Percentiles rank a stretch among this genome's conserved stretches.
Evolutionary conservation across 1,284 basidiomycete genomes (phyloP).

Genomic region (Agroathelia rolfsii): DNA sequence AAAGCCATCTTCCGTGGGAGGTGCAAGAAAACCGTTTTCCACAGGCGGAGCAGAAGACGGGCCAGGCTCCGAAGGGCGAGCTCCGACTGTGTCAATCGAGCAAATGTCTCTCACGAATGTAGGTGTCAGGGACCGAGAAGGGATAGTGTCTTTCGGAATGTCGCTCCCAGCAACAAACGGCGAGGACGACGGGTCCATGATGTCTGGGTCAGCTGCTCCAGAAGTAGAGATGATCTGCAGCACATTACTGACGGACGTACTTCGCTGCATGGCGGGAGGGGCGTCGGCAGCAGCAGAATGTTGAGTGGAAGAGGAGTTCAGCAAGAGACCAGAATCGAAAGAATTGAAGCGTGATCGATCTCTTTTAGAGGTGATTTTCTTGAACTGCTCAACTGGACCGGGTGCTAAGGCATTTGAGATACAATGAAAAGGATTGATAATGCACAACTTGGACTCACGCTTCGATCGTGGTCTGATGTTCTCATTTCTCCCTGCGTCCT

Average conservation of each 20-base stretch:
- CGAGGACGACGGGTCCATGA: no score
- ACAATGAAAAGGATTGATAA: slow-evolving; percentile 4
- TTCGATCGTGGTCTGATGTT: slow-evolving; percentile 28
- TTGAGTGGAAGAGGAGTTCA: slow-evolving; percentile 20
- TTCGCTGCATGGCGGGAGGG: slow-evolving; percentile 7
- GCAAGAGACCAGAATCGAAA: slow-evolving; percentile 47
- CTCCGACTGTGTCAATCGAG: no score
- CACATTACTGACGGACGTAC: background rate
- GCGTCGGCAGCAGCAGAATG: slow-evolving; percentile 12
- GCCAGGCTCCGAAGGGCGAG: no score
- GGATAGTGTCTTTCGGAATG: no score
- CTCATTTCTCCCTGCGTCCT: slow-evolving; percentile 36
- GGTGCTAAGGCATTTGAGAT: slow-evolving; percentile 28
- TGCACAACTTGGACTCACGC: slow-evolving; percentile 31
- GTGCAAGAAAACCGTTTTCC: no score
- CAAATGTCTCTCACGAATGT: no score
- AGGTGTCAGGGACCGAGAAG: slow-evolving; percentile 15
- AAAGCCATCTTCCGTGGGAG: slow-evolving; percentile 28
- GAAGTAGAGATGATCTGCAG: no score
- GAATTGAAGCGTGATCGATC: slow-evolving; percentile 55
- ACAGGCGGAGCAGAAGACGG: slow-evolving; percentile 14
- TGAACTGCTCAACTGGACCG: slow-evolving; percentile 29
- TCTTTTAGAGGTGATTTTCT: slow-evolving; percentile 18
- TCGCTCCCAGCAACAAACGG: no score
- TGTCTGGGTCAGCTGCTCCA: no score